phyloP scores from a whole-genome alignment of 2,329 filamentous ascomycete genomes.

The Penicillium sp. region DNA sequence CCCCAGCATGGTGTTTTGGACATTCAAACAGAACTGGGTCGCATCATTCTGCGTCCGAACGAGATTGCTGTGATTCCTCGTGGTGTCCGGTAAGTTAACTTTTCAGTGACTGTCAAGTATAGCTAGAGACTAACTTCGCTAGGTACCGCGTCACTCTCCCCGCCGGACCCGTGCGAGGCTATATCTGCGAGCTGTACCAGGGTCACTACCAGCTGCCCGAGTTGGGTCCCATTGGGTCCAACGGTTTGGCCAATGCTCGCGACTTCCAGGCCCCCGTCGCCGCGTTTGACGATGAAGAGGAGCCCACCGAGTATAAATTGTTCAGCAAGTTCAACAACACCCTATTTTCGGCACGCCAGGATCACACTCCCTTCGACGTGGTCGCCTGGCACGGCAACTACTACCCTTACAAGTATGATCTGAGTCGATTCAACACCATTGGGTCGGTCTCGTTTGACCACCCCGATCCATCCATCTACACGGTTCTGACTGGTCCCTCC shows the following conservation, averaged over 20 bases:
- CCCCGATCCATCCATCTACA: conserved; percentile 77
- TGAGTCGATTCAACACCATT: conserved; percentile 74
- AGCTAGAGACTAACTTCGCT: not conserved
- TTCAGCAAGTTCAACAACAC: conserved; percentile 68
- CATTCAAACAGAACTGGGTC: conserved; percentile 76
- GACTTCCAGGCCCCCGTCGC: conserved; percentile 77
- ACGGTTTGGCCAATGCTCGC: conserved; percentile 71
- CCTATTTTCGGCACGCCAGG: conserved; percentile 66
- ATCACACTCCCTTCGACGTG: conserved; percentile 75
- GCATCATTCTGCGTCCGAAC: conserved; percentile 72
- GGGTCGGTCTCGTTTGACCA: conserved; percentile 75
- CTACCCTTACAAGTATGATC: conserved; percentile 79
- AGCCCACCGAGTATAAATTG: conserved; percentile 55
- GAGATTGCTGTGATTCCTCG: conserved; percentile 77
- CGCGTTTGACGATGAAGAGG: conserved; percentile 63
- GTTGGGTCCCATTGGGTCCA: conserved; percentile 72
- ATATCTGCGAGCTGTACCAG: conserved; percentile 74
- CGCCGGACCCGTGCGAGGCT: conserved; percentile 66
- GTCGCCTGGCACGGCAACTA: conserved; percentile 82
- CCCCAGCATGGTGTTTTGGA: conserved; percentile 73
- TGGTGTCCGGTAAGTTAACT: conserved; percentile 58
- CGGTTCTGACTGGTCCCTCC: conserved; percentile 62
- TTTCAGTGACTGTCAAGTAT: not conserved
- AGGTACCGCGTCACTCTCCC: conserved; percentile 69
- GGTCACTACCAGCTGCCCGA: conserved; percentile 72